Evolutionary conservation across 345 rosid genomes (phyloP), one percentile per base, ranked within the genome.

Genomic region (Murraya koenigii): DNA sequence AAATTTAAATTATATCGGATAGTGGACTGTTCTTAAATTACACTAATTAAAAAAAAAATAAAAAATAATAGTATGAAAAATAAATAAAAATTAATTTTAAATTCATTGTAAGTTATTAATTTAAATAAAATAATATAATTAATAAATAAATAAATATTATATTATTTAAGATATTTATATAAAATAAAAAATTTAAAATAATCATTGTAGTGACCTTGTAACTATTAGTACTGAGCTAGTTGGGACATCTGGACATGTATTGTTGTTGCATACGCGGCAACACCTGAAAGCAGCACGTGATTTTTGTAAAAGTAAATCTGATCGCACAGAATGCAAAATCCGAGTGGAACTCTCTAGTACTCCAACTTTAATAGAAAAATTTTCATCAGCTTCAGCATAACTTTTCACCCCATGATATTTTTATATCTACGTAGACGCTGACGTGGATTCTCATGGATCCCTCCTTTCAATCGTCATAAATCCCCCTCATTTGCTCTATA

Each of bases 371-470:
- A n/a, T 52, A 10, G n/a, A 28, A n/a, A 38, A 60, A 9, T 15
- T 17, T 30, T 15, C n/a, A 10, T 19, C 58, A 3, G 9, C 3
- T 30, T 71, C 61, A 30, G n/a, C 66, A 32, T 38, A 25, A 19
- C 38, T 23, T 41, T 17, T 52, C 56, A 15, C 6, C 19, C 56
- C 56, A 35, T 6, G n/a, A n/a, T n/a, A n/a, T n/a, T n/a, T n/a
- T n/a, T 19, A 66, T 35, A 56, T 47, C 67, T 20, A 69, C 41
- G 35, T 22, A 61, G 41, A 10, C 35, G 75, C 69, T 69, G 72
- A 82, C 81, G 82, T 85, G 81, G 76, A 69, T 9, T 55, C 55
- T 67, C 55, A 8, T 35, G 49, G 23, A 41, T 23, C 85, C 32
- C 11, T 25, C 41, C 23, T 5, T 56, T 5, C 4, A 22, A 19